Conservation (phyloP, 169 alveolate species). For the Eimeria falciformis region DNA sequence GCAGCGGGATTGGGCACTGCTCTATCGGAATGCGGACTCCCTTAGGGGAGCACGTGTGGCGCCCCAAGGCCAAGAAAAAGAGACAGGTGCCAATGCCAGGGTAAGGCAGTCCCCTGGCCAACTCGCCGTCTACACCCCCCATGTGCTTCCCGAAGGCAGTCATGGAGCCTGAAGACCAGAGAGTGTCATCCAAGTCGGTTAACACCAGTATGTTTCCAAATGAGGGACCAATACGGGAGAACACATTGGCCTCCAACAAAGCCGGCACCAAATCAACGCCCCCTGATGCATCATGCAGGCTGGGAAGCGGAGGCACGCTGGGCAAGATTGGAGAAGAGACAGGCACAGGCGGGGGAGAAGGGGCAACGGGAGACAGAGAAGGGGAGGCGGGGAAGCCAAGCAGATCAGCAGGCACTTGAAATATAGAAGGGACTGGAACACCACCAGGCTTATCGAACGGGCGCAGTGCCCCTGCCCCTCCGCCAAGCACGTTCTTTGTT, state of each 20-base stretch:
- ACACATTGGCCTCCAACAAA: slow-evolving; percentile 5
- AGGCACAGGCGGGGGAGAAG: background rate
- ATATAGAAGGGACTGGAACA: slow-evolving; percentile 54
- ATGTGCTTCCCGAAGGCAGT: slow-evolving; percentile 43
- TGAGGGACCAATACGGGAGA: slow-evolving; percentile 54
- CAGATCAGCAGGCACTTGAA: slow-evolving; percentile 39
- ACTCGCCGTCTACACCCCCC: slow-evolving; percentile 70
- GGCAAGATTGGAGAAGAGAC: background rate
- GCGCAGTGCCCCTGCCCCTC: too few species aligned
- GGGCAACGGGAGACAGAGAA: background rate
- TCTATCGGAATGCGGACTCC: slow-evolving; percentile 52
- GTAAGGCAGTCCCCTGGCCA: slow-evolving; percentile 63
- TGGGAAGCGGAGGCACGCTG: background rate
- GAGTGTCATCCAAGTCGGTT: slow-evolving; percentile 74
- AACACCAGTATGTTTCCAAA: slow-evolving; percentile 29
- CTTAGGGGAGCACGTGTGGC: slow-evolving; percentile 60
- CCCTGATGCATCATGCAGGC: background rate
- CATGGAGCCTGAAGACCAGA: slow-evolving; percentile 74
- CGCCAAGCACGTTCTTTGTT: too few species aligned
- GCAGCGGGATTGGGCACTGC: slow-evolving; percentile 25
- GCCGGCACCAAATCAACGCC: slow-evolving; percentile 32
- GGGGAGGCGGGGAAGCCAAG: too few species aligned
- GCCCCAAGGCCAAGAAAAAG: slow-evolving; percentile 64
- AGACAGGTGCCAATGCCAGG: slow-evolving; percentile 69
- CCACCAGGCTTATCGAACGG: too few species aligned